Evolutionary conservation across 2,329 filamentous ascomycete species (phyloP).

Genomic region (Botryotinia narcissicola): DNA sequence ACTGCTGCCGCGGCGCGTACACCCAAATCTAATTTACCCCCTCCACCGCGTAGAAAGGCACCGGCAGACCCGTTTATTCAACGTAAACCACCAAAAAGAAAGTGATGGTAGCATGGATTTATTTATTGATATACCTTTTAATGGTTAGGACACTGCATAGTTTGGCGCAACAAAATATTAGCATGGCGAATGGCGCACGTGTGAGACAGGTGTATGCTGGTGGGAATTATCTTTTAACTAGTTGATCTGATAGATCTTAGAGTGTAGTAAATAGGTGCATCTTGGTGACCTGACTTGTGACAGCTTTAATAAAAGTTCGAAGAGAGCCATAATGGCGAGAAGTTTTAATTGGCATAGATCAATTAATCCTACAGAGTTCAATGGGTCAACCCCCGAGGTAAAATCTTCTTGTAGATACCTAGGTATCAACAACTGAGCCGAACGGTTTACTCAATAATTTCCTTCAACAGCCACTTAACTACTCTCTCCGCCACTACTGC

Average conservation of each 20-base stretch:
- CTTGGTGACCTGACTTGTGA: constrained; percentile 12
- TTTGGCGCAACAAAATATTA: background rate
- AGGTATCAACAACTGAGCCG: background rate
- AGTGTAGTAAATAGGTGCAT: constrained; percentile 12
- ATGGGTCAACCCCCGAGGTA: background rate
- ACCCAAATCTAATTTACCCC: constrained; percentile 14
- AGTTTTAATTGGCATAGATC: background rate
- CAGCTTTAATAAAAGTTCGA: background rate
- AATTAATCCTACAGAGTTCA: background rate
- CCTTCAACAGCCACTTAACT: background rate
- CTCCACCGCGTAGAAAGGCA: constrained; percentile 25
- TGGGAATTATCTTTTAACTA: background rate
- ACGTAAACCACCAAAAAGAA: constrained; percentile 22
- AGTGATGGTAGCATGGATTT: constrained; percentile 5
- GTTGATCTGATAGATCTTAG: constrained; percentile 10
- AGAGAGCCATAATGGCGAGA: background rate
- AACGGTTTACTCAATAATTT: background rate
- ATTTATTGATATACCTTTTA: background rate
- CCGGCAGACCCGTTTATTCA: constrained; percentile 28
- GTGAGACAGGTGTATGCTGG: background rate
- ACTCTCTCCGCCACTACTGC: background rate
- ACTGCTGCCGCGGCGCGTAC: constrained; percentile 9
- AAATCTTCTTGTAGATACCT: background rate
- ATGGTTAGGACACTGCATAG: background rate
- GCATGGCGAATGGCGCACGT: constrained; percentile 11